phyloP scores from a whole-genome alignment of 1,284 basidiomycete species.

The Ceratobasidium sp. region DNA sequence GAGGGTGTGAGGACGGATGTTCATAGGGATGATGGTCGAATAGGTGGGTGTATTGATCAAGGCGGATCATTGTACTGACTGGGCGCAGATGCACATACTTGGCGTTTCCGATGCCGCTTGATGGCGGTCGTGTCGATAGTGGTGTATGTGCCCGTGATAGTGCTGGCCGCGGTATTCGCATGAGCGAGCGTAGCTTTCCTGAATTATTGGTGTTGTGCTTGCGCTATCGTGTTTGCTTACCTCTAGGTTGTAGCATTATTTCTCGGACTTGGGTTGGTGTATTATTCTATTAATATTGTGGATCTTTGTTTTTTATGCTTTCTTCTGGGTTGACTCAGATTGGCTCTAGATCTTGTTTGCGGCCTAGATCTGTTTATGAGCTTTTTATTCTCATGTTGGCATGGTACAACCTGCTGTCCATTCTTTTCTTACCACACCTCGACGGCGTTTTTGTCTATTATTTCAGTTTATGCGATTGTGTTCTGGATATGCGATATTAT shows the following conservation, averaged over 20 bases:
- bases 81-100: slow-evolving; percentile 38
- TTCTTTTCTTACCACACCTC: slow-evolving; percentile 35
- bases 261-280: not conserved
- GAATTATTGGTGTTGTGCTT: not conserved
- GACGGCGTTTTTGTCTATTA: slow-evolving; percentile 10
- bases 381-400: slow-evolving; percentile 11
- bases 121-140: slow-evolving; percentile 40
- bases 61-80: not conserved
- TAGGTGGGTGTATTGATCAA: slow-evolving; percentile 15
- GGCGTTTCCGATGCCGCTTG: slow-evolving; percentile 41
- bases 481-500: not conserved
- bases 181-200: slow-evolving; percentile 11
- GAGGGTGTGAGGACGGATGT: slow-evolving; percentile 18
- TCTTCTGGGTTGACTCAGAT: not conserved
- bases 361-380: not conserved
- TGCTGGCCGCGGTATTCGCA: slow-evolving; percentile 40
- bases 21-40: slow-evolving; percentile 30
- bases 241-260: slow-evolving; percentile 17
- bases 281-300: not conserved
- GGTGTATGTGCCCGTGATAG: slow-evolving; percentile 42
- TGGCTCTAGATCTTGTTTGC: not conserved
- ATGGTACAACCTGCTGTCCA: slow-evolving; percentile 23
- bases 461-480: not conserved
- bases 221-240: not conserved
- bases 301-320: slow-evolving; percentile 15